Conservation (phyloP, 352 stramenopile genomes). For the Phytophthora pseudosyringae region DNA sequence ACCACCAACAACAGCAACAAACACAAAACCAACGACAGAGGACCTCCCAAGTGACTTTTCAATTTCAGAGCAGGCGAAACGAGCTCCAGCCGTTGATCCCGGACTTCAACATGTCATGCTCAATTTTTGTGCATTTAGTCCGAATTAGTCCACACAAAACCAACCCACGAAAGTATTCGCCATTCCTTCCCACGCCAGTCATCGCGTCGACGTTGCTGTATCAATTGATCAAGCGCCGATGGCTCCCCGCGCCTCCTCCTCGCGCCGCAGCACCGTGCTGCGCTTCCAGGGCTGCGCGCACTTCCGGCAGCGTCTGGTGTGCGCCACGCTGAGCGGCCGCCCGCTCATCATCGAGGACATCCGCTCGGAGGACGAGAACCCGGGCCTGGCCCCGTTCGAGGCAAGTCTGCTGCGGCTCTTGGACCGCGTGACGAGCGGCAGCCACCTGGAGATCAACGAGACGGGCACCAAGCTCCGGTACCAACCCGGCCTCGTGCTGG, state of each 20-base stretch:
- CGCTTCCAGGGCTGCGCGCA: slow-evolving; percentile 86
- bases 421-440: slow-evolving; percentile 97
- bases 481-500: slow-evolving; percentile 95
- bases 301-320: slow-evolving; percentile 95
- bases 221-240: slow-evolving; percentile 8
- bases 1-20: too few species aligned
- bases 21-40: too few species aligned
- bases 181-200: slow-evolving; percentile 14
- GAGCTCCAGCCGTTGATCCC: too few species aligned
- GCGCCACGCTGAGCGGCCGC: slow-evolving; percentile 92
- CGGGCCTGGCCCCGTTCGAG: slow-evolving; percentile 96
- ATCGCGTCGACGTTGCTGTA: not conserved
- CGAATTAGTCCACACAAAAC: not conserved
- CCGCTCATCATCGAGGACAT: slow-evolving; percentile 97
- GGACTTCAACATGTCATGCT: slow-evolving; percentile 1
- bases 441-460: slow-evolving; percentile 99
- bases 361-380: slow-evolving; percentile 93
- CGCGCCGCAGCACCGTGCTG: slow-evolving; percentile 42
- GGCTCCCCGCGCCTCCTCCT: slow-evolving; percentile 19
- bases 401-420: slow-evolving; percentile 97
- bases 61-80: too few species aligned
- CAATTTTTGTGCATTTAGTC: slow-evolving; percentile 4
- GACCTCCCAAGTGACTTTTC: too few species aligned
- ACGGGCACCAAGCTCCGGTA: slow-evolving; percentile 98
- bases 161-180: not conserved